Percentiles rank a stretch among this genome's conserved stretches.
These are phyloP conservation scores for Nissolia schottii DNA, from an alignment of 306 rosid species.

Conservation along the genomic window DNA sequence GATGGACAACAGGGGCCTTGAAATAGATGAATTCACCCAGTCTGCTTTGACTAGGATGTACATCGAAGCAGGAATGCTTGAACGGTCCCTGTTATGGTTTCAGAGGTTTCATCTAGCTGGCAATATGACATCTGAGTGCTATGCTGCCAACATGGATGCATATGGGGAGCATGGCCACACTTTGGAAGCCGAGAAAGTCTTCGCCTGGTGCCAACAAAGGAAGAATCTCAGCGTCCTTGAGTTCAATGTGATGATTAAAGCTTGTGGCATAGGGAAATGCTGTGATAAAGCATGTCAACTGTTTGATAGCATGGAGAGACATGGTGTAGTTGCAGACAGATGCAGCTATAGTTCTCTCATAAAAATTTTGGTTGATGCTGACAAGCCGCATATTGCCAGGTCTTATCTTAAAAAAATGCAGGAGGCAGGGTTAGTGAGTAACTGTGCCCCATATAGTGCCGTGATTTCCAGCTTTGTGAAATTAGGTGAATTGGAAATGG, in stretches of 20 bases:
- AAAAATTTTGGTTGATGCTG: conserved; percentile 67
- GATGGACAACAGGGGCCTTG: conserved; percentile 64
- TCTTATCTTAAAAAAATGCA: conserved; percentile 75
- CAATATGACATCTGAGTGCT: conserved; percentile 74
- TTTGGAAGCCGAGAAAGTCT: conserved; percentile 81
- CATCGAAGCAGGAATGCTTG: conserved; percentile 64
- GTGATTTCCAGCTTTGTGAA: conserved; percentile 76
- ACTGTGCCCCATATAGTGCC: conserved; percentile 68
- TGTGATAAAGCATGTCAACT: conserved; percentile 57
- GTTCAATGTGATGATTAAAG: conserved; percentile 94
- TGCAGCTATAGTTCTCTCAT: conserved; percentile 73
- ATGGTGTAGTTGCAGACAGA: conserved; percentile 59
- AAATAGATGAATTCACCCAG: conserved; percentile 85
- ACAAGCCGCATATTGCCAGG: conserved; percentile 56
- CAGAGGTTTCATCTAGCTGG: conserved; percentile 66
- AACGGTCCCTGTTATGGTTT: conserved; percentile 75
- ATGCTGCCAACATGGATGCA: conserved; percentile 88
- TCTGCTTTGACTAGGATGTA: conserved; percentile 89
- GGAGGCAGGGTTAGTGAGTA: conserved; percentile 61
- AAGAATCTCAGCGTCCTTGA: conserved; percentile 61
- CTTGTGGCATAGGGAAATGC: conserved; percentile 70
- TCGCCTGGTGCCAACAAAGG: conserved; percentile 57
- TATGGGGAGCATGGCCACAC: conserved; percentile 73
- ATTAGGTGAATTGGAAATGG: conserved; percentile 73
- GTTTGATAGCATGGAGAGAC: conserved; percentile 67